A percentile compares a stretch with the other conserved stretches of the same genome.
Conservation (phyloP, 495 filamentous ascomycete genomes). For the Penicillium waksmanii region DNA sequence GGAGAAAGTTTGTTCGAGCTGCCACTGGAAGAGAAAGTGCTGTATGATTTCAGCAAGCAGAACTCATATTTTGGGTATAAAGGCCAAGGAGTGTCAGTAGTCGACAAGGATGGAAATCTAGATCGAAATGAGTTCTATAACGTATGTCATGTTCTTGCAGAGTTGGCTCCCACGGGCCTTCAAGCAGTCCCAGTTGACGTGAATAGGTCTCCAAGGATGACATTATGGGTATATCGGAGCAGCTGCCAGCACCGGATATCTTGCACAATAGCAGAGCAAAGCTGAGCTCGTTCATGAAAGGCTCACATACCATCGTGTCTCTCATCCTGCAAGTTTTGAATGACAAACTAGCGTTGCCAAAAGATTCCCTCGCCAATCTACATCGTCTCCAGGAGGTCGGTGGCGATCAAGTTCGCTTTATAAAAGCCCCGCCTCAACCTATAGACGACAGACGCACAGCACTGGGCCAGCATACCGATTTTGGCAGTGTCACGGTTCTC, state of each 20-base stretch:
- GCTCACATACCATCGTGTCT: constrained; percentile 52
- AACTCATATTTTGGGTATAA: constrained; percentile 60
- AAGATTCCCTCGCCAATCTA: constrained; percentile 47
- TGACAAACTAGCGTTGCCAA: constrained; percentile 51
- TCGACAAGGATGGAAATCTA: constrained; percentile 56
- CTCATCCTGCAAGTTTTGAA: constrained; percentile 56
- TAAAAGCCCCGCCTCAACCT: constrained; percentile 51
- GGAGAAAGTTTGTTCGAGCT: constrained; percentile 53
- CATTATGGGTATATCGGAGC: constrained; percentile 48
- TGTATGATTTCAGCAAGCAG: constrained; percentile 51
- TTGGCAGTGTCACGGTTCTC: constrained; percentile 59
- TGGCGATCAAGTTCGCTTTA: constrained; percentile 63
- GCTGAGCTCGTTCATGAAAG: constrained; percentile 50
- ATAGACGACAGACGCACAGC: constrained; percentile 42
- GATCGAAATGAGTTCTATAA: constrained; percentile 69
- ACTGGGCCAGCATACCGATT: constrained; percentile 57
- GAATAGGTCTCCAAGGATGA: constrained; percentile 55
- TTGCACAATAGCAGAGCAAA: constrained; percentile 40
- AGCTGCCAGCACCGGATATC: constrained; percentile 50
- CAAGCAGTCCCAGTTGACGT: neutral
- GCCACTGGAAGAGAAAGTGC: constrained; percentile 55
- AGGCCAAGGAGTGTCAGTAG: constrained; percentile 49
- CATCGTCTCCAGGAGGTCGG: constrained; percentile 54
- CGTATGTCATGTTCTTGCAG: constrained; percentile 36
- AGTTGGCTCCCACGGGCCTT: neutral